Evolutionary conservation across 1,139 yeast genomes (phyloP), one percentile per base, ranked within the genome.

Genomic region (Arxiozyma bovina): DNA sequence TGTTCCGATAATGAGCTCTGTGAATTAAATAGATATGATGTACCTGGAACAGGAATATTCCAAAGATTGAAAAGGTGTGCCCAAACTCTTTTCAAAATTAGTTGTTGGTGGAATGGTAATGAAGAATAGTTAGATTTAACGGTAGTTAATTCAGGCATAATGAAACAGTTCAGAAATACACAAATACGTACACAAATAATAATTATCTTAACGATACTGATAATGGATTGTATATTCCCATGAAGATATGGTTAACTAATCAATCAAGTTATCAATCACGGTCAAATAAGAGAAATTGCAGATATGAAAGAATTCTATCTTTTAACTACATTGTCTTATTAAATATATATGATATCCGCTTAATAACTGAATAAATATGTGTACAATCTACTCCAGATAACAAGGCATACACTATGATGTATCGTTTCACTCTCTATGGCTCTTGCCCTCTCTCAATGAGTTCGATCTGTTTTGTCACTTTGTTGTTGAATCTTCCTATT

Each of bases 71-170:
- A 71, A 50, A 85, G 64, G 58, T 82, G 78, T 45, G 86, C 82
- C 93, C 94, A 86, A 51, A 83, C 76, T 65, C 87, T 91, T 70
- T 88, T 88, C 61, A 89, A 75, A 45, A 75, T 75, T 54, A 77
- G 73, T 63, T 86, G 94, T 70, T 87, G 85, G 44, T 80, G 83
- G 1, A 75, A 70, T 15, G 83, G 77, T 50, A 88, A 40, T 5
- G 55, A 50, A 2, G 53, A 30, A 34, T 55, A 51, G 27, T 57
- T 50, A 15, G 54, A 45, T 22, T 45, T 48, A 22, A 42, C 51
- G 27, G 52, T 44, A n/a, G 30, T 30, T 22, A 42, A 34, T 1
- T 53, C 54, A 4, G 49, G 3, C 49, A 46, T 38, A 22, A 23
- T 38, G 9, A 6, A 8, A 5, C 11, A 27, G 8, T 5, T 27